These are phyloP conservation scores for Ophiostoma australiae DNA, from an alignment of 2,329 filamentous ascomycete species.

Conservation along the genomic window DNA sequence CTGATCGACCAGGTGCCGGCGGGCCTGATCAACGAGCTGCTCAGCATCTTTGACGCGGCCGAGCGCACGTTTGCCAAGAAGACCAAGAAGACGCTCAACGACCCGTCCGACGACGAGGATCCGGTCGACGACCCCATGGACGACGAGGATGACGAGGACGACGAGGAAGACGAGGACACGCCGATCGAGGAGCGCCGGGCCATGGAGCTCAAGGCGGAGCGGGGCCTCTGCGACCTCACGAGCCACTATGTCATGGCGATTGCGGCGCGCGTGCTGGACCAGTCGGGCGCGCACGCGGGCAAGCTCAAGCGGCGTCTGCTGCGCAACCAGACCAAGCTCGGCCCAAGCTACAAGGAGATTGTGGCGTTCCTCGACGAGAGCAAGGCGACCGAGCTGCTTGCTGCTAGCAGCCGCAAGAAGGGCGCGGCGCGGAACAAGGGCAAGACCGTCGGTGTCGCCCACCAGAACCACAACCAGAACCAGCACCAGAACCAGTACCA, in stretches of 20 bases:
- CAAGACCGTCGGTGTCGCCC: constrained; percentile 30
- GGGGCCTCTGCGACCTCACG: constrained; percentile 77
- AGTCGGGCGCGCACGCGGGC: constrained; percentile 53
- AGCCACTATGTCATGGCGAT: constrained; percentile 80
- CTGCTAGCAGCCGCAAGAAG: constrained; percentile 37
- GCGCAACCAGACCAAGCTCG: constrained; percentile 74
- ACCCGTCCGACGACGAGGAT: constrained; percentile 67
- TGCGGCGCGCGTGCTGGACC: constrained; percentile 68
- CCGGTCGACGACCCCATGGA: constrained; percentile 61
- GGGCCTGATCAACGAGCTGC: constrained; percentile 60
- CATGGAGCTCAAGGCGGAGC: constrained; percentile 70
- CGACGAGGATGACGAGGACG: constrained; percentile 52
- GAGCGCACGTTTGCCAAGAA: constrained; percentile 76
- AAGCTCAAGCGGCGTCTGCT: constrained; percentile 66
- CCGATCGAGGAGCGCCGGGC: constrained; percentile 59
- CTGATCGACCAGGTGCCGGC: constrained; percentile 66
- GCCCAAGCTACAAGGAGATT: constrained; percentile 80
- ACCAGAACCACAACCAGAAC: neutral
- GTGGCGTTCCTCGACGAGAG: constrained; percentile 72
- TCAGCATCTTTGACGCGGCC: constrained; percentile 67
- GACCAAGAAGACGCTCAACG: constrained; percentile 56
- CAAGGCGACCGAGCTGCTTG: constrained; percentile 47
- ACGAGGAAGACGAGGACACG: constrained; percentile 51
- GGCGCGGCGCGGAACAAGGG: constrained; percentile 36
- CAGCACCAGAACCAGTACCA: constrained; percentile 9